phyloP scores from a whole-genome alignment of 2,329 filamentous ascomycete species.

The Cryphonectria naterciae region DNA sequence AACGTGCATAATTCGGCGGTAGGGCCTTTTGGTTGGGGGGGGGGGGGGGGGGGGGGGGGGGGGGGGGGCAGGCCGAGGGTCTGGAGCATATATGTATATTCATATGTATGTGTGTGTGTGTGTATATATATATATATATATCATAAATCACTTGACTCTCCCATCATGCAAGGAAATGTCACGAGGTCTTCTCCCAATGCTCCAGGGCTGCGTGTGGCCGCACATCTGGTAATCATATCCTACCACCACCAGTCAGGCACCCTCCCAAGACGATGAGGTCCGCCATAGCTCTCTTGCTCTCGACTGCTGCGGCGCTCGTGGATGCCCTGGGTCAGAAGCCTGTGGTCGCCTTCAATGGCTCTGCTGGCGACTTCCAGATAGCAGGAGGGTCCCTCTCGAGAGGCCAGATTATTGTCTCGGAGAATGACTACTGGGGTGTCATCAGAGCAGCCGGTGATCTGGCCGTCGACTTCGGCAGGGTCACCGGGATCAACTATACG shows the following conservation, averaged over 20 bases:
- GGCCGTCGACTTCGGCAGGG: constrained; percentile 70
- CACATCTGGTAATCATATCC: not conserved
- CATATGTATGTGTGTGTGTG: not conserved
- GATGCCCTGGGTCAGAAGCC: constrained; percentile 53
- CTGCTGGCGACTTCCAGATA: constrained; percentile 39
- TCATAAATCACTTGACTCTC: not conserved
- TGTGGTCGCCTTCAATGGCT: constrained; percentile 46
- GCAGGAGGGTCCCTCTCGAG: constrained; percentile 42
- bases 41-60: no score
- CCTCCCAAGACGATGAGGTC: constrained; percentile 26
- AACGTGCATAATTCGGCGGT: not conserved
- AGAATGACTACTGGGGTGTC: constrained; percentile 69
- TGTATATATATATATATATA: constrained; percentile 9
- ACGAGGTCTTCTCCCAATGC: not conserved
- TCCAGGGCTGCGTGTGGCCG: constrained; percentile 6
- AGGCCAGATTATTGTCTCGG: constrained; percentile 59
- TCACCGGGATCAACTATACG: constrained; percentile 68
- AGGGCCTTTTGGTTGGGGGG: not conserved
- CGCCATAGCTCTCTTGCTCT: constrained; percentile 29
- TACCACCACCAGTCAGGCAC: constrained; percentile 7
- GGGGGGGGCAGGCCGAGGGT: not conserved
- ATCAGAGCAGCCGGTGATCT: constrained; percentile 70
- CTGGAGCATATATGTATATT: not conserved
- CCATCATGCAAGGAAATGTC: no score
- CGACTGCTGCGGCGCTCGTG: constrained; percentile 33